Conservation (phyloP, 164 flowering plant species). For the Echeveria elegans region DNA sequence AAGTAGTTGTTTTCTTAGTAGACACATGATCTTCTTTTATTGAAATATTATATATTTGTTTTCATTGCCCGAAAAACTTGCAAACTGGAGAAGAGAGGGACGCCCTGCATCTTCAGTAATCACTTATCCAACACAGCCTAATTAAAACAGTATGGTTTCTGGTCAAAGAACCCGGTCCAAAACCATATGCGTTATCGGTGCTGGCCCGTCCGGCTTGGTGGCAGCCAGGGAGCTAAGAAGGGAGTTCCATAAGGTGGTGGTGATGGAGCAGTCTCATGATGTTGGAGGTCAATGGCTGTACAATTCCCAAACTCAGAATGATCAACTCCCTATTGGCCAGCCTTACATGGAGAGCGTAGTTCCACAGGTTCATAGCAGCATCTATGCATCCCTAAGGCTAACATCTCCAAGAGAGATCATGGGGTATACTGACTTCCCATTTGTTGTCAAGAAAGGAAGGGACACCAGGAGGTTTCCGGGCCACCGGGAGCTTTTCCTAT, state of each 20-base stretch:
- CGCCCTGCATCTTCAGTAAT: too few species aligned
- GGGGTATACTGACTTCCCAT: constrained; percentile 86
- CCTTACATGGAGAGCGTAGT: background rate
- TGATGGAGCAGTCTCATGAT: constrained; percentile 71
- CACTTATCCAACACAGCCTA: too few species aligned
- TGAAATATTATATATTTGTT: too few species aligned
- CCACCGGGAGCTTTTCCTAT: constrained; percentile 56
- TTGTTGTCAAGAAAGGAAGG: constrained; percentile 52
- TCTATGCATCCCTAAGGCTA: constrained; percentile 63
- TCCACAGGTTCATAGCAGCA: constrained; percentile 63
- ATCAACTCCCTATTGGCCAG: constrained; percentile 46
- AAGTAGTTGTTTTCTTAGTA: too few species aligned
- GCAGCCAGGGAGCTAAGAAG: constrained; percentile 76
- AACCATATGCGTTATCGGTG: constrained; percentile 77
- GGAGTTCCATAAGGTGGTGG: constrained; percentile 68
- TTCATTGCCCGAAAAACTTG: too few species aligned
- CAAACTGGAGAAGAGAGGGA: too few species aligned
- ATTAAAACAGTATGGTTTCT: constrained; percentile 40
- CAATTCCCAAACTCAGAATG: constrained; percentile 39
- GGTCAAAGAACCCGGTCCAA: constrained; percentile 22
- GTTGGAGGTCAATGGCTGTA: constrained; percentile 93
- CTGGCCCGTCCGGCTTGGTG: constrained; percentile 81
- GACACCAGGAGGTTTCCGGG: constrained; percentile 84
- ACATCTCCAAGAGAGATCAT: constrained; percentile 73
- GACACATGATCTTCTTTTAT: too few species aligned